Conservation (phyloP, 2,329 filamentous ascomycete genomes). For the Fusarium sp. region DNA sequence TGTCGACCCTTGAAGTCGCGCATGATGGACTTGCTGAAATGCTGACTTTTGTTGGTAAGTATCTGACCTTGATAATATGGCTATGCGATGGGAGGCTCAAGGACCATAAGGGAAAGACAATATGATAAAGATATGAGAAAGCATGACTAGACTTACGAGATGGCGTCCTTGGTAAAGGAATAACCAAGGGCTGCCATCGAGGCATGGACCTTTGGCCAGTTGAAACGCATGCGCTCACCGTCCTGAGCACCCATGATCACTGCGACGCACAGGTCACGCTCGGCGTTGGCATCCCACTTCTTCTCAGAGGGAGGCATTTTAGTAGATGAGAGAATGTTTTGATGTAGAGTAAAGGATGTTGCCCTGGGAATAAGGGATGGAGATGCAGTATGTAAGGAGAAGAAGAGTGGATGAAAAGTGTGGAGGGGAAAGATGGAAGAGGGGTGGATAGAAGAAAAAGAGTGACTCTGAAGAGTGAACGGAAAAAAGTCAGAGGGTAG, state of each 20-base stretch:
- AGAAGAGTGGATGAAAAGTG: neutral
- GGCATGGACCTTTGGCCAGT: conserved; percentile 46
- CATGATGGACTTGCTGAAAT: conserved; percentile 50
- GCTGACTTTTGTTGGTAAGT: conserved; percentile 44
- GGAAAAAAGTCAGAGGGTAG: neutral
- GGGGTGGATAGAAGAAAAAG: neutral
- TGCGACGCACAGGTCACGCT: conserved; percentile 51
- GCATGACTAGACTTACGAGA: conserved; percentile 43
- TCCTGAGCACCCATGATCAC: conserved; percentile 44
- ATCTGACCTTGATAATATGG: neutral
- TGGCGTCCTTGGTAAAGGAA: conserved; percentile 49
- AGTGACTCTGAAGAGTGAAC: neutral
- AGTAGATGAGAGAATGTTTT: neutral
- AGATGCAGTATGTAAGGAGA: neutral
- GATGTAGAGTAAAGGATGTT: neutral
- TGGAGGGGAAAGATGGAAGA: neutral
- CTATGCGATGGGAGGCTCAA: neutral
- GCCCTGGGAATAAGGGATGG: neutral
- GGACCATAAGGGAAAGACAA: neutral
- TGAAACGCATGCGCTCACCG: conserved; percentile 38
- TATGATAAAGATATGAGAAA: neutral
- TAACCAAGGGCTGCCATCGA: conserved; percentile 48
- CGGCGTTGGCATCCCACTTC: conserved; percentile 49
- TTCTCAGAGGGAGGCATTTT: conserved; percentile 44
- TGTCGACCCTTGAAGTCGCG: conserved; percentile 46